Evolutionary conservation across 805 yeast species (phyloP).

Genomic region (Alloascoidea africana): DNA sequence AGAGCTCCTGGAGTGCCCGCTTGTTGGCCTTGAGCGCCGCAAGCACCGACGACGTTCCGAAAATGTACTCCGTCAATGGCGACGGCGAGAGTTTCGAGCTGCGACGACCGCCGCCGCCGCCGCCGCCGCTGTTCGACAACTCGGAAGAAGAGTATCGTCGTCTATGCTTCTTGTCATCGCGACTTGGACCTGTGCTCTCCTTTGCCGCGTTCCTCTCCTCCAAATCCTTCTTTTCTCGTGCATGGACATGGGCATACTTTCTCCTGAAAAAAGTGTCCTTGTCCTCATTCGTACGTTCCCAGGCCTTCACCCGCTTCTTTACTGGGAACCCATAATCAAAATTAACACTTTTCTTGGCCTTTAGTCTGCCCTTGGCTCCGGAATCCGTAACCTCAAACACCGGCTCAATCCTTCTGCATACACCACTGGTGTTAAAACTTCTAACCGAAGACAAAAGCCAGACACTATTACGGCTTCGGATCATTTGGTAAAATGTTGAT

Average conservation of each 20-base stretch:
- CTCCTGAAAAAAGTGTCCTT: slow-evolving; percentile 48
- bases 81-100: slow-evolving; percentile 6
- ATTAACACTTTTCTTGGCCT: not conserved
- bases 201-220: slow-evolving; percentile 10
- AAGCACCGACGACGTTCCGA: slow-evolving; percentile 60
- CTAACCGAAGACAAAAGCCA: too few species aligned
- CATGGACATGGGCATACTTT: slow-evolving; percentile 56
- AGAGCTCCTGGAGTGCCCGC: slow-evolving; percentile 37
- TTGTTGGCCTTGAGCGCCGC: slow-evolving; percentile 49
- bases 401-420: slow-evolving; percentile 43
- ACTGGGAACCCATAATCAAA: slow-evolving; percentile 31
- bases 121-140: not conserved
- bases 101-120: too few species aligned
- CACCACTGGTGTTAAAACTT: slow-evolving; percentile 51
- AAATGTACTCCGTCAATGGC: slow-evolving; percentile 40
- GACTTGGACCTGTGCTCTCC: slow-evolving; percentile 5
- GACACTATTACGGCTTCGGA: too few species aligned
- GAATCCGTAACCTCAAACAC: not conserved
- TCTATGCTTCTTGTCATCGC: not conserved
- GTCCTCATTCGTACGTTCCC: slow-evolving; percentile 47
- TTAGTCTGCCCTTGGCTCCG: not conserved
- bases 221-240: slow-evolving; percentile 17
- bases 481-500: too few species aligned
- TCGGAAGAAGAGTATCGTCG: too few species aligned
- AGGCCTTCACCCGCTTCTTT: slow-evolving; percentile 32